A percentile compares a stretch with the other conserved stretches of the same genome.
phyloP scores from a whole-genome alignment of 768 basidiomycete species.

The Epithele typhae region DNA sequence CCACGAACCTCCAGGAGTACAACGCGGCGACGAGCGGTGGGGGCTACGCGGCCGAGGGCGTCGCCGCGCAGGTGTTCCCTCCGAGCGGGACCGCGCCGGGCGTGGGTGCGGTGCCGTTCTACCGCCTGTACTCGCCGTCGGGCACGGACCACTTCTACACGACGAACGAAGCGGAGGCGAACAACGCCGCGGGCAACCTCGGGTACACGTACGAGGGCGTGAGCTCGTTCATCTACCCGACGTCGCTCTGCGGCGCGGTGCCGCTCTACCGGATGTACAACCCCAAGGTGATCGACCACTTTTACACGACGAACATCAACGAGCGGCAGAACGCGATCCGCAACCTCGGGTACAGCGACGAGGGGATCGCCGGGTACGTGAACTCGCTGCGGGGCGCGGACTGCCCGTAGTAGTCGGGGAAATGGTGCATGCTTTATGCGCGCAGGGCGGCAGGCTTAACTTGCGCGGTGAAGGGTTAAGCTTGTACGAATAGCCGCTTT shows the following conservation, averaged over 20 bases:
- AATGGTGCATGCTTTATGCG: too few relatives aligned
- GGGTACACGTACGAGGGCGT: conserved; percentile 1
- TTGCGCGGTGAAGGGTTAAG: too few relatives aligned
- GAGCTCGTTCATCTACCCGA: neutral
- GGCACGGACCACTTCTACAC: too few relatives aligned
- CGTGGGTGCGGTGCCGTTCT: neutral
- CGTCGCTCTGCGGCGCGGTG: too few relatives aligned
- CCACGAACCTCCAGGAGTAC: neutral
- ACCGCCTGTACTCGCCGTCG: neutral
- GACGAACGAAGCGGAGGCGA: neutral
- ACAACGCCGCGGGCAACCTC: neutral
- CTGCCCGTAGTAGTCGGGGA: too few relatives aligned
- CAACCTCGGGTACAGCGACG: too few relatives aligned
- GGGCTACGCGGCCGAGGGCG: neutral
- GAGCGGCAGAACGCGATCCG: too few relatives aligned
- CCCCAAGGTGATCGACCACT: neutral
- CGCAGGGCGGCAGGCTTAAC: too few relatives aligned
- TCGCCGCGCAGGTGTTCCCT: conserved; percentile 1
- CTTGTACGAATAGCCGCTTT: too few relatives aligned
- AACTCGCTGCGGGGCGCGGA: neutral
- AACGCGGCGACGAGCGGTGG: neutral
- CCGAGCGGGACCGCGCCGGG: neutral
- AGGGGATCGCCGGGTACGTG: too few relatives aligned
- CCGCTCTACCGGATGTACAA: neutral
- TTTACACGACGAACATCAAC: neutral